Evolutionary conservation across 2,329 filamentous ascomycete species (phyloP).

Genomic region (Arthrobotrys musiformis): DNA sequence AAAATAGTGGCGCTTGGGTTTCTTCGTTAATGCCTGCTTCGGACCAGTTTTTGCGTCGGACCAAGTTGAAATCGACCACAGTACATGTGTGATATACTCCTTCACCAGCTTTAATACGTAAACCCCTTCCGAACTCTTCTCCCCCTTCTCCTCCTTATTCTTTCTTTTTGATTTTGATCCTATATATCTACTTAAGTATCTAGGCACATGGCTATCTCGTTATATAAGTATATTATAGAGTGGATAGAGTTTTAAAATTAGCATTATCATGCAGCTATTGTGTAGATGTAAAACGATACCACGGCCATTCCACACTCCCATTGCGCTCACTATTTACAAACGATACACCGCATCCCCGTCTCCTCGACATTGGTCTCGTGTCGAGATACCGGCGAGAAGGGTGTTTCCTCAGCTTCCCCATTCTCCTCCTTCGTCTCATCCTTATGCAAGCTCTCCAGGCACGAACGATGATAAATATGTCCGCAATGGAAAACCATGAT

Average conservation of each 20-base stretch:
- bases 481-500: constrained; percentile 59
- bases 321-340: constrained; percentile 35
- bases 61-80: neutral
- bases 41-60: constrained; percentile 13
- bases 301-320: too few relatives aligned
- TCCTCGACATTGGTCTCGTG: constrained; percentile 50
- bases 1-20: constrained; percentile 41
- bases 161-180: neutral
- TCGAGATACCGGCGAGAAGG: constrained; percentile 34
- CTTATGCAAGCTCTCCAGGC: constrained; percentile 57
- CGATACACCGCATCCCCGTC: constrained; percentile 36
- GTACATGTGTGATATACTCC: neutral
- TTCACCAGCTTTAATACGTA: neutral
- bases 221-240: neutral
- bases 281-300: neutral
- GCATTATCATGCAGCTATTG: constrained; percentile 10
- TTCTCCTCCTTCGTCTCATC: constrained; percentile 23
- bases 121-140: too few relatives aligned
- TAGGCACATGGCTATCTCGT: neutral
- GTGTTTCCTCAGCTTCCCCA: constrained; percentile 25
- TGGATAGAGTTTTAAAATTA: constrained; percentile 1
- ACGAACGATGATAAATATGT: constrained; percentile 59
- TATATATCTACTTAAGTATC: neutral
- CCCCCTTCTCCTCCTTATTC: too few relatives aligned
- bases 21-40: constrained; percentile 1